Percentiles rank a stretch among this genome's conserved stretches.
Conservation (phyloP, 352 stramenopile genomes). For the Globisporangium camurandrum region DNA sequence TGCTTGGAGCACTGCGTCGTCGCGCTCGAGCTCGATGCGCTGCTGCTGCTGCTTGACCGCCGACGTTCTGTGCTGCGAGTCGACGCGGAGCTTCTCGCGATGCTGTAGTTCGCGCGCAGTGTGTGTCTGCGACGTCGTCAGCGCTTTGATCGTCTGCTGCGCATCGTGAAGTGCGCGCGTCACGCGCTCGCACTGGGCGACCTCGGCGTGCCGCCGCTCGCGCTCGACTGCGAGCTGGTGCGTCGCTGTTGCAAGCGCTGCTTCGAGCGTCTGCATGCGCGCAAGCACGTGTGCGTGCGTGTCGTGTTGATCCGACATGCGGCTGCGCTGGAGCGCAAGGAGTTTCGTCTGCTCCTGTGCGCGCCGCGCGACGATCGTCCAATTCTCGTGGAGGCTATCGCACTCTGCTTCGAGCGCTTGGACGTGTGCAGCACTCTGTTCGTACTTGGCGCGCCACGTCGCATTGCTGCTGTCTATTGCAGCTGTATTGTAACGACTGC, state of each 20-base stretch:
- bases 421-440: constrained; percentile 16
- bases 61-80: constrained; percentile 43
- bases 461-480: constrained; percentile 11
- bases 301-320: constrained; percentile 40
- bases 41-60: constrained; percentile 43
- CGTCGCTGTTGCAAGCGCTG: constrained; percentile 26
- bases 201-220: constrained; percentile 39
- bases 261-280: constrained; percentile 37
- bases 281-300: constrained; percentile 53
- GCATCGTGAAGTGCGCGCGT: constrained; percentile 43
- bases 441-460: constrained; percentile 21
- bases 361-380: constrained; percentile 44
- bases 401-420: constrained; percentile 21
- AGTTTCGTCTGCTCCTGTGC: constrained; percentile 63
- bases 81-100: constrained; percentile 42
- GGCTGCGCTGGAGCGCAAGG: constrained; percentile 46
- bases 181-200: constrained; percentile 46
- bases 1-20: constrained; percentile 39
- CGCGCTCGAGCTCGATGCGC: constrained; percentile 40
- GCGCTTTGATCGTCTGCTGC: constrained; percentile 34
- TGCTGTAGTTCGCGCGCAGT: constrained; percentile 39
- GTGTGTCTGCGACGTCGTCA: constrained; percentile 42
- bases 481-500: no score
- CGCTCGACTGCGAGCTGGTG: constrained; percentile 41
- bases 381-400: constrained; percentile 37